Evolutionary conservation across 2,329 filamentous ascomycete genomes (phyloP).

Genomic region (Pseudogymnoascus destructans): DNA sequence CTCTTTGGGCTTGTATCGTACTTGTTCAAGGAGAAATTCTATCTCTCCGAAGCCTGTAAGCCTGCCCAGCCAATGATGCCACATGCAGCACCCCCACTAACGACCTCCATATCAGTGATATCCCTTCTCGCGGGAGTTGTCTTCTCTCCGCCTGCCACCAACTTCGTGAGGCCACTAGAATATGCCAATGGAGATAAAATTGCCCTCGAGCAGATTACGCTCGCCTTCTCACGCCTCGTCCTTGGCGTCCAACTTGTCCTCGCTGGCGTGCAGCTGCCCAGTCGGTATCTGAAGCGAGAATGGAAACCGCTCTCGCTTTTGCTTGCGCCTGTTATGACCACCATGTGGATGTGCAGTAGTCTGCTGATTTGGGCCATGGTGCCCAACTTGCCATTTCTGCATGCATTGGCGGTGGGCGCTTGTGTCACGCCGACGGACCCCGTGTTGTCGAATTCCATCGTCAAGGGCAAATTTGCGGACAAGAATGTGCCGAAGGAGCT

Average conservation of each 20-base stretch:
- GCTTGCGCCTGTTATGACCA: constrained; percentile 66
- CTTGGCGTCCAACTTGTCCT: constrained; percentile 78
- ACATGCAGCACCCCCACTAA: background rate
- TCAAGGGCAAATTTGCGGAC: constrained; percentile 83
- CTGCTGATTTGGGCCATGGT: constrained; percentile 62
- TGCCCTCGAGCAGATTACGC: constrained; percentile 55
- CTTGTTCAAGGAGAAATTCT: constrained; percentile 72
- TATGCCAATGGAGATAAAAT: constrained; percentile 48
- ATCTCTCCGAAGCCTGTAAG: constrained; percentile 74
- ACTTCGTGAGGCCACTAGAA: constrained; percentile 58
- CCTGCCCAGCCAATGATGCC: background rate
- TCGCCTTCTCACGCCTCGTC: constrained; percentile 73
- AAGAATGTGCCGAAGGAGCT: constrained; percentile 69
- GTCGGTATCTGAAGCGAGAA: constrained; percentile 62
- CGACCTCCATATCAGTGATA: constrained; percentile 44
- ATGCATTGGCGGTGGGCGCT: constrained; percentile 64
- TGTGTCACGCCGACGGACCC: constrained; percentile 84
- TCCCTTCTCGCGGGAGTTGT: constrained; percentile 62
- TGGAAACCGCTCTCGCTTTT: constrained; percentile 61
- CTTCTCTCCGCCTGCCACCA: constrained; percentile 64
- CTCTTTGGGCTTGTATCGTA: constrained; percentile 77
- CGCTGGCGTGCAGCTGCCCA: constrained; percentile 73
- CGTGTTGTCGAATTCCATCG: constrained; percentile 74
- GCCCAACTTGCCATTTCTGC: constrained; percentile 55
- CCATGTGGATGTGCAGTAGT: constrained; percentile 71